A percentile compares a stretch with the other conserved stretches of the same genome.
Evolutionary conservation across 495 filamentous ascomycete genomes (phyloP).

Genomic region (Podospora tetraspora): DNA sequence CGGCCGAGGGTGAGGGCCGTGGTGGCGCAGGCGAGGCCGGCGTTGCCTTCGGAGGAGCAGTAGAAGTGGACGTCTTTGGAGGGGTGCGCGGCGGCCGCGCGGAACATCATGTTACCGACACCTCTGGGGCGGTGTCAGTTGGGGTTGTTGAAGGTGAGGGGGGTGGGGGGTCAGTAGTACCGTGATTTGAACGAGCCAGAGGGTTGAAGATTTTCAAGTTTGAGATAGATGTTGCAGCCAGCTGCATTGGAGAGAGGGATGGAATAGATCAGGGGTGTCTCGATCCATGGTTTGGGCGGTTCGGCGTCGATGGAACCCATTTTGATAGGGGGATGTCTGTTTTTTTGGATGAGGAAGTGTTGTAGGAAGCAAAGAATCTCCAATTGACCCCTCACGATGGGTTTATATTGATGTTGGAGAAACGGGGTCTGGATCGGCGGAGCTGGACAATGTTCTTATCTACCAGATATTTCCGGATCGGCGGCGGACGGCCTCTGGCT

Average conservation of each 20-base stretch:
- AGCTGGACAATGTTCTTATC: not conserved
- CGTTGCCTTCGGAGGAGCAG: constrained; percentile 83
- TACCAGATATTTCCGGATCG: not conserved
- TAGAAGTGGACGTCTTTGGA: constrained; percentile 65
- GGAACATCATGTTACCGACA: constrained; percentile 73
- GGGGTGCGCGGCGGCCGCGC: constrained; percentile 30
- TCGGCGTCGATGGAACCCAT: constrained; percentile 38
- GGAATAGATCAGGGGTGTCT: constrained; percentile 69
- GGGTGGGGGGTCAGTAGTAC: constrained; percentile 10
- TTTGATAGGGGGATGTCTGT: constrained; percentile 7
- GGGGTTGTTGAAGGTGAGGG: not conserved
- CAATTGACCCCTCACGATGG: not conserved
- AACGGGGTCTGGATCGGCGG: not conserved
- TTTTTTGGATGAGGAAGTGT: not conserved
- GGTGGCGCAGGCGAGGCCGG: constrained; percentile 82
- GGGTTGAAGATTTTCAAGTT: constrained; percentile 90
- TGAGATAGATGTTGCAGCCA: constrained; percentile 79
- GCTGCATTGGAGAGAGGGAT: constrained; percentile 61
- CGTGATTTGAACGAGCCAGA: constrained; percentile 94
- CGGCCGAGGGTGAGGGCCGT: constrained; percentile 65
- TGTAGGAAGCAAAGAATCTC: not conserved
- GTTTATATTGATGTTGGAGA: not conserved
- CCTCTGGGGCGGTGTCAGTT: constrained; percentile 35
- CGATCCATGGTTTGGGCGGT: constrained; percentile 56
- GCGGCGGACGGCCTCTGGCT: not conserved